Evolutionary conservation across 108 stramenopile species (phyloP).

Genomic region (Skeletonema grethae): DNA sequence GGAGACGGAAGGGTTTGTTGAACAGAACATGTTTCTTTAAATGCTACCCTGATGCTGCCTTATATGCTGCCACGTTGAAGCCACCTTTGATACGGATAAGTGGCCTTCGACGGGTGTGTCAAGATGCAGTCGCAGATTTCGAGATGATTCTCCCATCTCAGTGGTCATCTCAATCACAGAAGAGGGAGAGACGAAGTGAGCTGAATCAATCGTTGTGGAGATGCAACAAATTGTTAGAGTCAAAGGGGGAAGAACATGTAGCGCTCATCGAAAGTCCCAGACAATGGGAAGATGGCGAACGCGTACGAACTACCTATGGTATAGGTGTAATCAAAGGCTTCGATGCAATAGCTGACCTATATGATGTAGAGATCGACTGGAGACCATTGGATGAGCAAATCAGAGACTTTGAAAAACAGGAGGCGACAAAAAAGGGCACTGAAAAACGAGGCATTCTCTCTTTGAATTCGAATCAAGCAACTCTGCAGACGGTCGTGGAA

Average conservation of each 20-base stretch:
- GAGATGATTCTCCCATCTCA: slow-evolving; percentile 63
- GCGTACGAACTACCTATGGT: slow-evolving; percentile 86
- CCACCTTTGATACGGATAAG: slow-evolving; percentile 82
- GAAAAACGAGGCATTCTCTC: slow-evolving; percentile 20
- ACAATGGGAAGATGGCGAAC: slow-evolving; percentile 71
- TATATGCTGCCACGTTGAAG: slow-evolving; percentile 83
- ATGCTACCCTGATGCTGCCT: slow-evolving; percentile 92
- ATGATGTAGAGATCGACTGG: slow-evolving; percentile 89
- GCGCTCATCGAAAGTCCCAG: slow-evolving; percentile 64
- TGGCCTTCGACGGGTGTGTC: slow-evolving; percentile 78
- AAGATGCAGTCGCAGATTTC: slow-evolving; percentile 86
- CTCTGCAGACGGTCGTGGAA: slow-evolving; percentile 80
- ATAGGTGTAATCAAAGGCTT: slow-evolving; percentile 67
- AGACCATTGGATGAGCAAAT: slow-evolving; percentile 82
- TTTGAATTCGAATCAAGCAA: slow-evolving; percentile 25
- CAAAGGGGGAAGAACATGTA: slow-evolving; percentile 49
- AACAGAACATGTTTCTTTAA: slow-evolving; percentile 84
- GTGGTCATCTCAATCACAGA: slow-evolving; percentile 76
- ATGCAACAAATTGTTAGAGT: slow-evolving; percentile 65
- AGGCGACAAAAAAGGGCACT: slow-evolving; percentile 48
- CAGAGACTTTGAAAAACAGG: slow-evolving; percentile 50
- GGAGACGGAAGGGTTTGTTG: slow-evolving; percentile 68
- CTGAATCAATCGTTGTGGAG: slow-evolving; percentile 85
- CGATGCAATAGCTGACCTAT: slow-evolving; percentile 73
- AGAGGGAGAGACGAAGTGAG: slow-evolving; percentile 71